Evolutionary conservation across 805 yeast genomes (phyloP), one percentile per base, ranked within the genome.

Genomic region (Citeromyces nyonsensis): DNA sequence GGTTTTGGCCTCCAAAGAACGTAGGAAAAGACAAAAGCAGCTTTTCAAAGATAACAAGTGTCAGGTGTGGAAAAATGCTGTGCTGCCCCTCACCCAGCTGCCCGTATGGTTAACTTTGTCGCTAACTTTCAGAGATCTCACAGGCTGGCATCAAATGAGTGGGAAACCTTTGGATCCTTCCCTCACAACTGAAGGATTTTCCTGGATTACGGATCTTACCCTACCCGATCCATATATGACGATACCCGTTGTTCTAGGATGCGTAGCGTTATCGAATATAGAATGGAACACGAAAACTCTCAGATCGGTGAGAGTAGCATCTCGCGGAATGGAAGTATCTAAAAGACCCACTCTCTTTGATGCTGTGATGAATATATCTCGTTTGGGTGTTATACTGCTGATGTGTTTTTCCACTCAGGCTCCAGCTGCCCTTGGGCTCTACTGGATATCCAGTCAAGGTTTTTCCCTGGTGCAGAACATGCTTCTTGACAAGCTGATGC

Each of bases 51-150:
- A 68, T 34, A 62, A 77, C 44, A 58, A 63, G 7, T 81, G 85
- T 33, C 88, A 83, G 45, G 51, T 76, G 36, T 86, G 93, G 84
- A 86, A 85, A 49, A 74, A 80, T 44, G 56, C 73, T 35, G 43
- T 80, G 4, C 57, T 84, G 26, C 96, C 96, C 1, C 55, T 73
- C 0, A 69, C 82, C 11, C 97, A 86, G 48, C 63, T 88, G 13
- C 97, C 97, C 0, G 49, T 86, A 5, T 86, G 95, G 94, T 63
- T 85, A 2, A 61, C 77, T 3, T 61, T 86, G 63, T 77, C 91
- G 9, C 59, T 76, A 41, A 74, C 85, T 1, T 66, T 85, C 41
- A 63, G 95, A 40, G 67, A 73, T 30, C 54, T 85, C 38, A 75
- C 86, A 28, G 94, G 94, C 1, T 69, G 76, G 76, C 47, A 61